Percentiles rank a stretch among this genome's conserved stretches.
These are phyloP conservation scores for Chytriomyces hyalinus DNA, from an alignment of 192 early-diverging fungal genomes.

Conservation along the genomic window DNA sequence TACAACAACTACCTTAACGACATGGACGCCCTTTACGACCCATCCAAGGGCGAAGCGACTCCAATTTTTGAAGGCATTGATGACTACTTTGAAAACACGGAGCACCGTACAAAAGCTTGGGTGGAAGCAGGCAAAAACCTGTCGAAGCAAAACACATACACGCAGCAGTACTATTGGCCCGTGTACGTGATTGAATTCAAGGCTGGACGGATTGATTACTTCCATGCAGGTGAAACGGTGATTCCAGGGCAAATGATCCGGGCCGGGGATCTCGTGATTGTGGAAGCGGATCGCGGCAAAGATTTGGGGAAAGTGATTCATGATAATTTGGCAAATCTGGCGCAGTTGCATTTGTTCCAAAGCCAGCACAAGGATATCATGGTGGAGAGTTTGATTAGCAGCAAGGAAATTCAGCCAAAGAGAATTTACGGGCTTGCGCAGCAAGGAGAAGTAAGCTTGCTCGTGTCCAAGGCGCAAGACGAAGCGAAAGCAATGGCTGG, in stretches of 20 bases:
- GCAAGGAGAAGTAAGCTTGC: slow-evolving; percentile 77
- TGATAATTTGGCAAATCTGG: slow-evolving; percentile 62
- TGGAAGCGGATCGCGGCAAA: slow-evolving; percentile 89
- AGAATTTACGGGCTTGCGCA: slow-evolving; percentile 85
- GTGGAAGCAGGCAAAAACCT: slow-evolving; percentile 66
- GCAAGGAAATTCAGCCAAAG: slow-evolving; percentile 87
- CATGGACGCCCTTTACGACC: slow-evolving; percentile 44
- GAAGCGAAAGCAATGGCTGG: slow-evolving; percentile 82
- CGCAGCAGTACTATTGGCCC: slow-evolving; percentile 52
- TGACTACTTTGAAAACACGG: slow-evolving; percentile 74
- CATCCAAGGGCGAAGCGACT: slow-evolving; percentile 37
- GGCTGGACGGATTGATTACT: slow-evolving; percentile 82
- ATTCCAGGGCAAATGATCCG: slow-evolving; percentile 48
- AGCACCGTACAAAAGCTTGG: slow-evolving; percentile 60
- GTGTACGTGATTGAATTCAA: slow-evolving; percentile 89
- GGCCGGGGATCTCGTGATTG: slow-evolving; percentile 79
- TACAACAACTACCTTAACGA: slow-evolving; percentile 45
- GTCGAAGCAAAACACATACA: slow-evolving; percentile 49
- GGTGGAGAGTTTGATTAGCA: slow-evolving; percentile 50
- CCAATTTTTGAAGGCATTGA: slow-evolving; percentile 58
- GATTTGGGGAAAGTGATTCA: slow-evolving; percentile 88
- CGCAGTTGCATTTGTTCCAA: slow-evolving; percentile 58
- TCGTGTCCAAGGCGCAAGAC: slow-evolving; percentile 83
- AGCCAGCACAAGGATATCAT: slow-evolving; percentile 57
- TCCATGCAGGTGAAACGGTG: slow-evolving; percentile 67